Conservation (phyloP, 106 monocot species). For the Phalaenopsis aphrodite region DNA sequence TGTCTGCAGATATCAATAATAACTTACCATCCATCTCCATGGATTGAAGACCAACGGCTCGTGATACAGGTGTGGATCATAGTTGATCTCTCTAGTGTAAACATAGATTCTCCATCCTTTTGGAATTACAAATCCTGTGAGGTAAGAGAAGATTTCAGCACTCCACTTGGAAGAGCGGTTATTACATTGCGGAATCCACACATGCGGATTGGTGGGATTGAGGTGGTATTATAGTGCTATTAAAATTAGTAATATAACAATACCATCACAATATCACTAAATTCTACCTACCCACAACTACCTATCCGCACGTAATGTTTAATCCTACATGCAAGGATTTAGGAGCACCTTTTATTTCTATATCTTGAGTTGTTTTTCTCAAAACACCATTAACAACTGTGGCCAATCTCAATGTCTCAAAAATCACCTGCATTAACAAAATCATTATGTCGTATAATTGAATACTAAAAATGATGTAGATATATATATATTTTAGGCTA, state of each 20-base stretch:
- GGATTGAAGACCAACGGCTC: constrained; percentile 93
- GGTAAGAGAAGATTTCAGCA: background rate
- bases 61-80: constrained; percentile 53
- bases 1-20: background rate
- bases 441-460: background rate
- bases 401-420: constrained; percentile 77
- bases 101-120: constrained; percentile 95
- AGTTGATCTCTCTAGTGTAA: constrained; percentile 87
- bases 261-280: too few species aligned
- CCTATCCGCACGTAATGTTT: too few species aligned
- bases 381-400: constrained; percentile 88
- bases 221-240: too few species aligned
- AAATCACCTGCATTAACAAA: constrained; percentile 53
- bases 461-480: too few species aligned
- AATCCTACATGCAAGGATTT: background rate
- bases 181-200: too few species aligned
- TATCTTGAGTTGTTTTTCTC: constrained; percentile 82
- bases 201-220: too few species aligned
- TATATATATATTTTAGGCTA: too few species aligned
- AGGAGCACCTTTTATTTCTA: constrained; percentile 71
- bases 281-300: too few species aligned
- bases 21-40: constrained; percentile 95
- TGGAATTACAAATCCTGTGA: constrained; percentile 67
- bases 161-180: too few species aligned
- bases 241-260: too few species aligned